Base-by-base conservation (phyloP, 495 filamentous ascomycete genomes). In the Trichoderma virens region DNA sequence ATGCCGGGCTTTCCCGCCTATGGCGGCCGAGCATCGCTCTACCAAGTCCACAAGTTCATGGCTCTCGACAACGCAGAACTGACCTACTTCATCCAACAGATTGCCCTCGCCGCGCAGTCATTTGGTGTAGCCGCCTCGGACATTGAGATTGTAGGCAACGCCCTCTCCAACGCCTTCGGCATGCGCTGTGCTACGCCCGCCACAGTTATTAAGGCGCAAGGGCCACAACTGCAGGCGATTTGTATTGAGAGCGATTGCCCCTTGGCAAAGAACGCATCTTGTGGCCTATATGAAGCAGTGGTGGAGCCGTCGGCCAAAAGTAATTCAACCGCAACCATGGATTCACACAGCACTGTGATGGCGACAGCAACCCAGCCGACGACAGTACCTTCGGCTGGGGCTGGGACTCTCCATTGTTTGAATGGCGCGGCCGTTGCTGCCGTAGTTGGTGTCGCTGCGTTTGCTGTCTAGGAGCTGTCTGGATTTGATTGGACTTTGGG, bases 21-120 rank as follows among this genome's bases (percentile, higher is more conserved):
- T 67, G 60, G 18, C 27, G 81, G 82, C 34, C 60, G 73, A 16
- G 65, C 69, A 27, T 77, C 71, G 67, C 75, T 79, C 77, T 81
- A 78, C 69, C 65, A 80, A 23, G 77, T 79, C 13, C 82, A 85
- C 72, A 78, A 80, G 75, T 86, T 79, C 76, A 86, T 86, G 83
- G 75, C 73, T 30, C 78, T 85, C 62, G 73, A 80, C 67, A 32
- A 70, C 16, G 65, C 70, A 65, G 69, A 85, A 65, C 62, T 83
- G 35, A 75, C 74, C 30, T 84, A 83, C 70, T 85, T 85, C 75
- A 79, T 85, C 69, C 39, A 70, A 28, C 83, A 86, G 68, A 78
- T 85, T 62, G 80, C 71, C 11, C 67, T 81, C 2, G 70, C 80
- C 20, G 80, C 79, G 31, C 70, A 76, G 18, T 82, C 79, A 27